A percentile compares a stretch with the other conserved stretches of the same genome.
phyloP scores from a whole-genome alignment of 2,329 filamentous ascomycete species.

The Rhinocladiella mackenziei region DNA sequence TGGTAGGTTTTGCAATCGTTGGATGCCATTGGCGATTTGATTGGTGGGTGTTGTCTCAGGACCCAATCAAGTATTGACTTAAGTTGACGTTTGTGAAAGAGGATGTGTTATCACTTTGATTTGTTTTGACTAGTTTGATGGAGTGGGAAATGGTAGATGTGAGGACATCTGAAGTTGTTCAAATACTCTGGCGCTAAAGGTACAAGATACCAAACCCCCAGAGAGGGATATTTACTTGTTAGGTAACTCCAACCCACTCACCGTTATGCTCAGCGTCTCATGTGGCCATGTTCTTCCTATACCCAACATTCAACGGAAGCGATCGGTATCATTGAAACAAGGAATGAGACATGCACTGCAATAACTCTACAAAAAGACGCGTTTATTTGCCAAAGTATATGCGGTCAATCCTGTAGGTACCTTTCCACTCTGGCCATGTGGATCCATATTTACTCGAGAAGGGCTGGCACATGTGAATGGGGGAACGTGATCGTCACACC shows the following conservation, averaged over 20 bases:
- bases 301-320: not conserved
- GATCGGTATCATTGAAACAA: not conserved
- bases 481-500: not conserved
- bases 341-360: not conserved
- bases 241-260: not conserved
- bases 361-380: not conserved
- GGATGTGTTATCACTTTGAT: not conserved
- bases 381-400: too few relatives aligned
- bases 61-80: not conserved
- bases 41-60: conserved; percentile 1
- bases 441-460: not conserved
- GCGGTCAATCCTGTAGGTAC: not conserved
- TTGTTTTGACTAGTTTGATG: not conserved
- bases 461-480: not conserved
- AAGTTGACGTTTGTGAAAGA: not conserved
- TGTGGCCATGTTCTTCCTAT: not conserved
- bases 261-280: not conserved
- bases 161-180: conserved; percentile 1
- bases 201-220: not conserved
- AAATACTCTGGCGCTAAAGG: conserved; percentile 1
- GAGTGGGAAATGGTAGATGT: not conserved
- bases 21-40: conserved; percentile 8
- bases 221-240: not conserved
- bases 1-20: conserved; percentile 1
- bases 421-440: not conserved